phyloP scores from a whole-genome alignment of 345 rosid genomes.

The Gossypium ekmanianum region DNA sequence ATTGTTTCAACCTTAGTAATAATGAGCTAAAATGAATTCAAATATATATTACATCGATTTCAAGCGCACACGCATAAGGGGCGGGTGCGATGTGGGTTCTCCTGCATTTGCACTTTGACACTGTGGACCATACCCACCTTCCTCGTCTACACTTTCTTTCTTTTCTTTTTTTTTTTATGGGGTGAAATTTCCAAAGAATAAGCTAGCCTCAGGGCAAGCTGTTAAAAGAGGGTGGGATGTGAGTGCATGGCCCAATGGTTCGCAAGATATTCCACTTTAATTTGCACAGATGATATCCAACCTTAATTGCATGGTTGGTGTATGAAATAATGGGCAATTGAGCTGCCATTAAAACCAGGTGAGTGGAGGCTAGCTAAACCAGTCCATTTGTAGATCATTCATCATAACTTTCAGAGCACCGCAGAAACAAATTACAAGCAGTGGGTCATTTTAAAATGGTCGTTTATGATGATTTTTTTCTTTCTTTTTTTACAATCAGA shows the following conservation, averaged over 20 bases:
- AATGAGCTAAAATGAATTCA: neutral
- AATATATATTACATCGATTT: neutral
- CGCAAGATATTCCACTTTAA: neutral
- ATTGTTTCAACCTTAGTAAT: conserved; percentile 6
- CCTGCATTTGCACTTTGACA: neutral
- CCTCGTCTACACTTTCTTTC: neutral
- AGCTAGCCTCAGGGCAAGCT: neutral
- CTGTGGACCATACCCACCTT: conserved; percentile 5
- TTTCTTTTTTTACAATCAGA: neutral
- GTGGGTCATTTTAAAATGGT: neutral
- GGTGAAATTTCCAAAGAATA: neutral
- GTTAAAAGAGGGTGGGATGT: neutral
- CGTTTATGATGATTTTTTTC: neutral
- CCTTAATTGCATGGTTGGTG: conserved; percentile 12
- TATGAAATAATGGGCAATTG: conserved; percentile 7
- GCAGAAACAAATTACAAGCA: neutral
- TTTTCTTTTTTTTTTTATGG: neutral
- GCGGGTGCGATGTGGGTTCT: conserved; percentile 2
- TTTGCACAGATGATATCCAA: neutral
- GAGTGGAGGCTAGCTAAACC: neutral
- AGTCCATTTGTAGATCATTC: conserved; percentile 5
- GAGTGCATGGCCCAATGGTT: conserved; percentile 7
- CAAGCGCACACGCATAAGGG: neutral
- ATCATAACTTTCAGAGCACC: neutral
- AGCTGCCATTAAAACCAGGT: neutral